Evolutionary conservation across 495 filamentous ascomycete species (phyloP).

Genomic region (Talaromyces nanjingensis): DNA sequence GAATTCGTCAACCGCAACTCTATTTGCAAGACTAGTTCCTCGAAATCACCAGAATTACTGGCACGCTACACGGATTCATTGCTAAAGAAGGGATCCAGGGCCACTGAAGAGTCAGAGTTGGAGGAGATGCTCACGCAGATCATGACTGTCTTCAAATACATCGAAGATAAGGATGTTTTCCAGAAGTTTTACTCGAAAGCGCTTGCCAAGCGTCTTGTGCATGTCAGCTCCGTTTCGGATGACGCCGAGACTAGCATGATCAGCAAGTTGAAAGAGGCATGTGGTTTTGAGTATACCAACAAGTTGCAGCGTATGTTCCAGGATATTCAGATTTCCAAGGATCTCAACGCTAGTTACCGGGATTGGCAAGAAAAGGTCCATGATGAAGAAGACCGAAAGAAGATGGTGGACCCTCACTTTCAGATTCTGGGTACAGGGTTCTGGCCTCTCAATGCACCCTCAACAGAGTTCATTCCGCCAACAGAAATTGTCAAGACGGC

Average conservation of each 20-base stretch:
- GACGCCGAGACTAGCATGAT: conserved; percentile 99
- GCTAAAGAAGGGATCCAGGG: conserved; percentile 85
- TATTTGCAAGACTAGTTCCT: conserved; percentile 85
- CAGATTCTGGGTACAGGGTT: conserved; percentile 93
- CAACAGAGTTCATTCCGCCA: conserved; percentile 79
- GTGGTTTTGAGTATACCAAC: conserved; percentile 98
- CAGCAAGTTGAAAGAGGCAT: conserved; percentile 96
- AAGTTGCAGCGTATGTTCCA: conserved; percentile 99
- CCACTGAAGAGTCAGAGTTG: conserved; percentile 85
- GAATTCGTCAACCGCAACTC: conserved; percentile 98
- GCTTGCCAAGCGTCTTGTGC: conserved; percentile 90
- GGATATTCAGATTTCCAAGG: conserved; percentile 97
- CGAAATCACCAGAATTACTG: conserved; percentile 86
- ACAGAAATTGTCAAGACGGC: conserved; percentile 77
- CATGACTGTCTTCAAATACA: conserved; percentile 99
- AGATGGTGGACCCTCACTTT: conserved; percentile 67
- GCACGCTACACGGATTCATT: conserved; percentile 95
- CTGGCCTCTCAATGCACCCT: conserved; percentile 86
- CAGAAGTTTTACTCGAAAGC: conserved; percentile 98
- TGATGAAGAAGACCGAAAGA: conserved; percentile 54
- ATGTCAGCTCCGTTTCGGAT: conserved; percentile 88
- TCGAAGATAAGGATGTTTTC: conserved; percentile 99
- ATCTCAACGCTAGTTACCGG: conserved; percentile 83
- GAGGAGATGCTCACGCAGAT: conserved; percentile 89
- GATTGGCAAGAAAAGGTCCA: conserved; percentile 57